Conservation (phyloP, 352 stramenopile genomes). For the Sclerospora graminicola region DNA sequence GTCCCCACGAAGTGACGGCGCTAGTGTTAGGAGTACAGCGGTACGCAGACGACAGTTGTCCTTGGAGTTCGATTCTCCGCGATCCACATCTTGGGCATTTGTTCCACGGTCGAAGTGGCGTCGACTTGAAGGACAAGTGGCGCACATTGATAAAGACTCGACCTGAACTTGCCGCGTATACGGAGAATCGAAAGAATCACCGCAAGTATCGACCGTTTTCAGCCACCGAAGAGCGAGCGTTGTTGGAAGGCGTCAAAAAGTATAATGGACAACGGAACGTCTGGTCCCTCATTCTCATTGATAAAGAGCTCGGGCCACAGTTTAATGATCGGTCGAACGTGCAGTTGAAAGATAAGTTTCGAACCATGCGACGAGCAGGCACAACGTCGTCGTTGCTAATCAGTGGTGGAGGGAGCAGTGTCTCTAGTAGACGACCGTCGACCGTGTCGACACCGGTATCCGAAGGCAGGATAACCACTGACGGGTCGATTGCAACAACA, state of each 20-base stretch:
- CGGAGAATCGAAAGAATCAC: slow-evolving; percentile 81
- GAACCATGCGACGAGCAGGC: slow-evolving; percentile 62
- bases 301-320: slow-evolving; percentile 64
- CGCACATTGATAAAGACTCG: slow-evolving; percentile 72
- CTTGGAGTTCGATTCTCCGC: slow-evolving; percentile 71
- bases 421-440: slow-evolving; percentile 34
- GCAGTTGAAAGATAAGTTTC: slow-evolving; percentile 80
- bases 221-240: slow-evolving; percentile 56
- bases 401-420: slow-evolving; percentile 22
- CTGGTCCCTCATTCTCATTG: slow-evolving; percentile 74
- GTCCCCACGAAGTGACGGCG: slow-evolving; percentile 76
- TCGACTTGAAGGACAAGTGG: slow-evolving; percentile 82
- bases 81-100: slow-evolving; percentile 63
- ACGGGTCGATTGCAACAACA: slow-evolving; percentile 2
- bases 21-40: slow-evolving; percentile 71
- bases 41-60: slow-evolving; percentile 77
- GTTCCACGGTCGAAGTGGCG: slow-evolving; percentile 67
- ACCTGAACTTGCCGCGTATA: slow-evolving; percentile 64
- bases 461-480: neutral
- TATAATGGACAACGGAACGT: slow-evolving; percentile 79
- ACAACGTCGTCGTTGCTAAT: slow-evolving; percentile 29
- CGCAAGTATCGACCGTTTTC: slow-evolving; percentile 77
- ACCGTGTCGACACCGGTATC: neutral
- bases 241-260: slow-evolving; percentile 84
- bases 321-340: slow-evolving; percentile 81